Evolutionary conservation across 352 stramenopile species (phyloP), one percentile per base, ranked within the genome.

Genomic region (Globisporangium megalacanthum): DNA sequence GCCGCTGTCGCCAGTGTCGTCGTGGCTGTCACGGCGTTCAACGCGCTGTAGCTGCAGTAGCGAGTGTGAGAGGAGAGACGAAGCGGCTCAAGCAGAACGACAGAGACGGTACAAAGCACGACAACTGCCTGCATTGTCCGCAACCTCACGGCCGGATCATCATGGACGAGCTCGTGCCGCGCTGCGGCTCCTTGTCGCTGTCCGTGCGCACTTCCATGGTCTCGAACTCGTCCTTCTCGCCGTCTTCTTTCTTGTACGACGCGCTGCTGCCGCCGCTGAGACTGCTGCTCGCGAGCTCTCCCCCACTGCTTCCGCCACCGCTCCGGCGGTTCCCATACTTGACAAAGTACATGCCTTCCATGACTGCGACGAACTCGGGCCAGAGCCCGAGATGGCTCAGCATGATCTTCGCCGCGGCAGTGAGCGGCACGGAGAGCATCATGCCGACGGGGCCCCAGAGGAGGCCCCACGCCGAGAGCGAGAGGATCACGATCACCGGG

Each of bases 361-460:
- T 74, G 35, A 95, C 57, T 15, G 85, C 85, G 33, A 95, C 85
- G 60, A 95, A 83, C 63, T 95, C 83, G 17, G 85, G 85, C 83
- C 83, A 95, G 20, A 95, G 70, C 48, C 88, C 87, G 9, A 95
- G 63, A 49, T 95, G 83, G 31, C 79, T 91, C 42, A 92, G 71
- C 81, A 91, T 95, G 62, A 95, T 95, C 66, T 95, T 95, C 20
- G 83, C 77, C 10, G 83, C 80, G 2, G 85, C 85, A 13, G 85
- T 95, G 13, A 95, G 77, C 22, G 85, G 85, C 17, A 95, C 85
- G 6, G 83, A 93, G 33, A 95, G 75, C 85, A 95, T 95, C 85
- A 95, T 95, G 52, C 85, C 85, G 20, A 95, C 85, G 39, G 93
- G 77, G 22, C 85, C 83, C 85, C 85, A 95, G 6, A 95, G 64